phyloP scores from a whole-genome alignment of 2,329 filamentous ascomycete genomes.

The Trichoderma sp. region DNA sequence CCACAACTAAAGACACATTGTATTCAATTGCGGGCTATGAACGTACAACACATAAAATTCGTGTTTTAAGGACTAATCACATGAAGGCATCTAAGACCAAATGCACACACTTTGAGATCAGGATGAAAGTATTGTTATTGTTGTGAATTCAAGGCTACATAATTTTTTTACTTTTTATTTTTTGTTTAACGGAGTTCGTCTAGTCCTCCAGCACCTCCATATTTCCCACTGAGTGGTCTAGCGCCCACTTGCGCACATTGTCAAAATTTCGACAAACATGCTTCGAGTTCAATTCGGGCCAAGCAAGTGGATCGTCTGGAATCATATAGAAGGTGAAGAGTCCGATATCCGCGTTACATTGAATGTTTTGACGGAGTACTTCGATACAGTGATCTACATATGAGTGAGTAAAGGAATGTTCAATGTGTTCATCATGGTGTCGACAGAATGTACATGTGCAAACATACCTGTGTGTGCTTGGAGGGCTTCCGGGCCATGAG shows the following conservation, averaged over 20 bases:
- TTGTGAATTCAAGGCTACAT: neutral
- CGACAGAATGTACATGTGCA: neutral
- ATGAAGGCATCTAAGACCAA: neutral
- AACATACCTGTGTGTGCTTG: slow-evolving; percentile 2
- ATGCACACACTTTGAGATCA: neutral
- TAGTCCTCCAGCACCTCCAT: slow-evolving; percentile 1
- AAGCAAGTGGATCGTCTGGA: neutral
- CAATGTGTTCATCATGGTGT: neutral
- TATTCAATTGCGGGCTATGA: neutral
- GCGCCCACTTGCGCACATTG: neutral
- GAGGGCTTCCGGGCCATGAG: neutral
- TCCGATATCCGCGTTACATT: neutral
- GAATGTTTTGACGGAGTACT: neutral
- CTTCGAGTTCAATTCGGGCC: neutral
- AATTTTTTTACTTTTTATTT: neutral
- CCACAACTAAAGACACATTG: neutral
- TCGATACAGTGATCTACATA: neutral
- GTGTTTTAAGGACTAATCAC: neutral
- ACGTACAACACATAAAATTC: neutral
- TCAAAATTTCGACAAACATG: neutral
- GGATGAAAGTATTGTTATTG: neutral
- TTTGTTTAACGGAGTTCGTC: neutral
- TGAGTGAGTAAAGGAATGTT: neutral
- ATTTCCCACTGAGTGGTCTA: neutral
- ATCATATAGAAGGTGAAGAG: slow-evolving; percentile 3